Evolutionary conservation across 1,284 basidiomycete genomes (phyloP).

Genomic region (Megacollybia platyphylla): DNA sequence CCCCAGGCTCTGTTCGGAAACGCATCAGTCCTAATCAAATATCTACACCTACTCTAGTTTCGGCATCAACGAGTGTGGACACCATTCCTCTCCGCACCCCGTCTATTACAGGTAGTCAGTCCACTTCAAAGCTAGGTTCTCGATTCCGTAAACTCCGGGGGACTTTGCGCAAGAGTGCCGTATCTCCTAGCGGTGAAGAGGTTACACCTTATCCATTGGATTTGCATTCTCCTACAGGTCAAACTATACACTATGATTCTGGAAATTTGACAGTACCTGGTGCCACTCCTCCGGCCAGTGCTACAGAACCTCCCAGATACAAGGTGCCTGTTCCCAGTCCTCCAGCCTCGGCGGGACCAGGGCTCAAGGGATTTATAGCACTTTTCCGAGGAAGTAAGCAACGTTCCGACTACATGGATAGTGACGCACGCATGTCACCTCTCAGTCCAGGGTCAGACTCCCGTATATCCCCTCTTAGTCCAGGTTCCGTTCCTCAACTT

Average conservation of each 20-base stretch:
- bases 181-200: conserved; percentile 38
- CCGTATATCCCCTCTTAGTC: neutral
- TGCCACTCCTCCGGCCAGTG: conserved; percentile 21
- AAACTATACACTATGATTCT: conserved; percentile 25
- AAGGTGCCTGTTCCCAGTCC: conserved; percentile 42
- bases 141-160: conserved; percentile 63
- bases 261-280: conserved; percentile 20
- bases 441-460: neutral
- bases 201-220: conserved; percentile 30
- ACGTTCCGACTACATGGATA: conserved; percentile 23
- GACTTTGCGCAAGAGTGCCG: conserved; percentile 51
- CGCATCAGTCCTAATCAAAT: conserved; percentile 61
- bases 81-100: conserved; percentile 51
- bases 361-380: conserved; percentile 68
- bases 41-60: conserved; percentile 59
- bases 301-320: conserved; percentile 38
- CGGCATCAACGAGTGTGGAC: conserved; percentile 64
- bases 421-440: neutral
- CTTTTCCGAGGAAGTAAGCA: conserved; percentile 52
- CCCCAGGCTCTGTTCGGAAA: conserved; percentile 36
- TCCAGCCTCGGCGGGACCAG: conserved; percentile 58
- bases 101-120: conserved; percentile 19
- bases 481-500: conserved; percentile 2
- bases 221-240: conserved; percentile 19
- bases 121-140: conserved; percentile 38